Percentiles rank a stretch among this genome's conserved stretches.
These are phyloP conservation scores for Chiua virens DNA, from an alignment of 768 basidiomycete species.

Conservation along the genomic window DNA sequence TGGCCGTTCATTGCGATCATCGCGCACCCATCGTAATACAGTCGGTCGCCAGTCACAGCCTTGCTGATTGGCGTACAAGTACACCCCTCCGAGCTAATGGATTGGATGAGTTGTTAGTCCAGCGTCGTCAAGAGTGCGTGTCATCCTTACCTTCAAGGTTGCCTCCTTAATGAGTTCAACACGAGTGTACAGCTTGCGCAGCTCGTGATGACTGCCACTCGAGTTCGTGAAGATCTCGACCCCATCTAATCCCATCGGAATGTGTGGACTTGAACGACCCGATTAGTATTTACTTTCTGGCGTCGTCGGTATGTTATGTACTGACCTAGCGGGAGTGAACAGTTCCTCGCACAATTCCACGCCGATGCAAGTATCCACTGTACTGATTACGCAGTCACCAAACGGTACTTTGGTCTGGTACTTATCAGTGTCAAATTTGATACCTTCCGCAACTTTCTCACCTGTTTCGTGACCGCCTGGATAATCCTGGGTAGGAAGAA, in stretches of 20 bases:
- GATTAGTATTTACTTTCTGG: not conserved
- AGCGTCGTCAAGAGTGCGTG: not conserved
- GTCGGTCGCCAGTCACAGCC: conserved; percentile 97
- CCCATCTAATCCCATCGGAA: conserved; percentile 96
- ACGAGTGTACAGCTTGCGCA: conserved; percentile 90
- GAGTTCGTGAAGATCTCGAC: conserved; percentile 99
- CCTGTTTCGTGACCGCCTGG: conserved; percentile 86
- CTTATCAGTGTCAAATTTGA: not conserved
- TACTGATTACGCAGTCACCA: conserved; percentile 93
- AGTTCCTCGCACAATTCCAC: conserved; percentile 97
- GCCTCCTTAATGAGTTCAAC: conserved; percentile 97
- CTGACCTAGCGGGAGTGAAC: conserved; percentile 92
- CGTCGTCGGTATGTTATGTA: not conserved
- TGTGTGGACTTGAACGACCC: conserved; percentile 72
- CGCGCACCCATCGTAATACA: conserved; percentile 97
- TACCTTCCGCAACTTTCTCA: conserved; percentile 24
- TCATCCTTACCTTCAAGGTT: conserved; percentile 72
- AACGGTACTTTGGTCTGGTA: conserved; percentile 87
- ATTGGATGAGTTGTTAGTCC: not conserved
- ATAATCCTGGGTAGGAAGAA: conserved; percentile 91
- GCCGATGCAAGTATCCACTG: conserved; percentile 93
- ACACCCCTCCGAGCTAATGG: conserved; percentile 86
- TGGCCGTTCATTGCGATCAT: conserved; percentile 95
- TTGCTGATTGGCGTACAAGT: conserved; percentile 98
- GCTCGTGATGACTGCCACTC: conserved; percentile 96